phyloP scores from a whole-genome alignment of 2,329 filamentous ascomycete genomes.

The Cladophialophora yegresii region DNA sequence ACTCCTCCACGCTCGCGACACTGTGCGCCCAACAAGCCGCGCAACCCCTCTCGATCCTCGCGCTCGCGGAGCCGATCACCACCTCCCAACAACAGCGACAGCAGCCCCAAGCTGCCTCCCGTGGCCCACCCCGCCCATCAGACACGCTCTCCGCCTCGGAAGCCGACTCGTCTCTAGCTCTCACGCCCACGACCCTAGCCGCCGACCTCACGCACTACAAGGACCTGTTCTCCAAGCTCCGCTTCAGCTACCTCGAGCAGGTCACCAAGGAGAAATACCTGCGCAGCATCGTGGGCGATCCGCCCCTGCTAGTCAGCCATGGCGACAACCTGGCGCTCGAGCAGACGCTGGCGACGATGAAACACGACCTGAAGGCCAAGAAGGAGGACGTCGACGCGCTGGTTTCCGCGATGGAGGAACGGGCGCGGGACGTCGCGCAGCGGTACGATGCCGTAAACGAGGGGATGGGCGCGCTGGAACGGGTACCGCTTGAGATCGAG shows the following conservation, averaged over 20 bases:
- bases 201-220: conserved; percentile 84
- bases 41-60: conserved; percentile 44
- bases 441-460: conserved; percentile 47
- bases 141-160: conserved; percentile 66
- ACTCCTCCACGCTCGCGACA: conserved; percentile 38
- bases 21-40: conserved; percentile 34
- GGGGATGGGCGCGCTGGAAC: conserved; percentile 51
- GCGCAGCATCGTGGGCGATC: conserved; percentile 85
- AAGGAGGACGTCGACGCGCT: conserved; percentile 77
- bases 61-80: conserved; percentile 35
- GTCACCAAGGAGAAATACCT: conserved; percentile 98
- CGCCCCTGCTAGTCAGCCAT: conserved; percentile 78
- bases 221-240: conserved; percentile 92
- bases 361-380: conserved; percentile 73
- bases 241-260: conserved; percentile 97
- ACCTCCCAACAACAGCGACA: conserved; percentile 15
- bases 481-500: conserved; percentile 47
- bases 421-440: conserved; percentile 65
- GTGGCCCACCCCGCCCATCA: conserved; percentile 43
- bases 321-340: conserved; percentile 81
- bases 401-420: conserved; percentile 70
- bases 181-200: conserved; percentile 73
- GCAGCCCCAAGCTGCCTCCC: conserved; percentile 3
- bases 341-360: conserved; percentile 66
- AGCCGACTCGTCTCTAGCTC: conserved; percentile 61